phyloP scores from a whole-genome alignment of 129 eudicot genomes.

The Artemisia argyi region DNA sequence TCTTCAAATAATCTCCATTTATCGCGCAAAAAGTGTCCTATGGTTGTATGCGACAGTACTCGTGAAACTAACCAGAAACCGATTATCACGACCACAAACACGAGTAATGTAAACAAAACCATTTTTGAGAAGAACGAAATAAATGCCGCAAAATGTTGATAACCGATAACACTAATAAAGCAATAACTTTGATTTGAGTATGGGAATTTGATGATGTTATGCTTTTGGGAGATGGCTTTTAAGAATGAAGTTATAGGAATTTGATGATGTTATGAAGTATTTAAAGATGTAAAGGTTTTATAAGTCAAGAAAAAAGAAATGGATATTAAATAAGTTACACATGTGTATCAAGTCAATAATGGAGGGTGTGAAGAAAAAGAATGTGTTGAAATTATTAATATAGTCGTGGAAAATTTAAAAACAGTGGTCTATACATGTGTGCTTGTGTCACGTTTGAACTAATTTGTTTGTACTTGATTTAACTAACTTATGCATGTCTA shows the following conservation, averaged over 20 bases:
- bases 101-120: slow-evolving; percentile 30
- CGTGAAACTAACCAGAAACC: slow-evolving; percentile 35
- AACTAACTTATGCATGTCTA: neutral
- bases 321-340: slow-evolving; percentile 10
- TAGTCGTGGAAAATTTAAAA: slow-evolving; percentile 17
- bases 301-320: slow-evolving; percentile 12
- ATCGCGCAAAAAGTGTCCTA: slow-evolving; percentile 37
- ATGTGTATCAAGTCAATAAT: slow-evolving; percentile 28
- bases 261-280: neutral
- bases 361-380: slow-evolving; percentile 36
- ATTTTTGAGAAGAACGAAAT: neutral
- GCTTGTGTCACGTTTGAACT: slow-evolving; percentile 12
- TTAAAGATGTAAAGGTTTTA: neutral
- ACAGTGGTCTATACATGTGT: slow-evolving; percentile 31
- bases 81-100: slow-evolving; percentile 15
- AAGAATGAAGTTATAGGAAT: slow-evolving; percentile 22
- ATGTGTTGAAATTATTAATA: slow-evolving; percentile 12
- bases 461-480: slow-evolving; percentile 21
- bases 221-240: slow-evolving; percentile 18
- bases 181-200: too few relatives aligned
- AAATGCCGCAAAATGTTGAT: neutral
- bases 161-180: neutral
- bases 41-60: slow-evolving; percentile 39
- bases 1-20: slow-evolving; percentile 53
- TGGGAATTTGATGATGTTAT: neutral